Conservation (phyloP, 2,329 filamentous ascomycete genomes). For the Ascocoryne sarcoides region DNA sequence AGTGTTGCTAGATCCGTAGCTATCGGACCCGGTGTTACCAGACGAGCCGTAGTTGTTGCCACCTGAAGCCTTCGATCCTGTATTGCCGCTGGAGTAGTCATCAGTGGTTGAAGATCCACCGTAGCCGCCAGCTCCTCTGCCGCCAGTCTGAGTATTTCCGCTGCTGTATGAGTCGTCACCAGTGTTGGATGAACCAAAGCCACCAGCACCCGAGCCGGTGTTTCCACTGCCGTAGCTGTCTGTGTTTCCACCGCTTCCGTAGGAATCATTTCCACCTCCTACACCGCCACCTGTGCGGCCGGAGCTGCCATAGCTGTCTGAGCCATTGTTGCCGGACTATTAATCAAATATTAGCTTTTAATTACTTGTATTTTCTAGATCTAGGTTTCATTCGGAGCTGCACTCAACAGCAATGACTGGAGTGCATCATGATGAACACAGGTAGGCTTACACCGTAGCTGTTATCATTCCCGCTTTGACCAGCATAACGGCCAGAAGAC, state of each 20-base stretch:
- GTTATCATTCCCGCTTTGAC: conserved; percentile 1
- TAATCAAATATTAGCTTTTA: conserved; percentile 2
- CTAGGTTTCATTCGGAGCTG: too few species aligned
- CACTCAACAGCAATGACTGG: conserved; percentile 2
- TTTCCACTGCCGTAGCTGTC: background rate
- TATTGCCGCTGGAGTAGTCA: conserved; percentile 2
- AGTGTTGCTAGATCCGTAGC: background rate
- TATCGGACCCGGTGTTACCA: conserved; percentile 28
- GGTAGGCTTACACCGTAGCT: conserved; percentile 9
- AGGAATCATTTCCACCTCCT: conserved; percentile 1
- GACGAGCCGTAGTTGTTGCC: conserved; percentile 14
- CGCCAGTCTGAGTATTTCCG: conserved; percentile 7
- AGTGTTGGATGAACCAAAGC: conserved; percentile 5
- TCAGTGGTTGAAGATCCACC: conserved; percentile 18
- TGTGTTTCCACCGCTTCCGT: conserved; percentile 2
- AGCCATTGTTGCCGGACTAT: conserved; percentile 10
- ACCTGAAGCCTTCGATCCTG: too few species aligned
- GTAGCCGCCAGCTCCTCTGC: conserved; percentile 9
- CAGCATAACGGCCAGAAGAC: conserved; percentile 2
- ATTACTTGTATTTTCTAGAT: too few species aligned
- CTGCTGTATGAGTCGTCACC: conserved; percentile 6
- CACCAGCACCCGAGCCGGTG: background rate
- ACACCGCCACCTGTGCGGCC: conserved; percentile 1
- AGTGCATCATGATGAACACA: background rate
- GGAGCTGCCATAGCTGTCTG: conserved; percentile 6